These are phyloP conservation scores for Chlorella sp. DNA, from an alignment of 139 green algal species.

Conservation along the genomic window DNA sequence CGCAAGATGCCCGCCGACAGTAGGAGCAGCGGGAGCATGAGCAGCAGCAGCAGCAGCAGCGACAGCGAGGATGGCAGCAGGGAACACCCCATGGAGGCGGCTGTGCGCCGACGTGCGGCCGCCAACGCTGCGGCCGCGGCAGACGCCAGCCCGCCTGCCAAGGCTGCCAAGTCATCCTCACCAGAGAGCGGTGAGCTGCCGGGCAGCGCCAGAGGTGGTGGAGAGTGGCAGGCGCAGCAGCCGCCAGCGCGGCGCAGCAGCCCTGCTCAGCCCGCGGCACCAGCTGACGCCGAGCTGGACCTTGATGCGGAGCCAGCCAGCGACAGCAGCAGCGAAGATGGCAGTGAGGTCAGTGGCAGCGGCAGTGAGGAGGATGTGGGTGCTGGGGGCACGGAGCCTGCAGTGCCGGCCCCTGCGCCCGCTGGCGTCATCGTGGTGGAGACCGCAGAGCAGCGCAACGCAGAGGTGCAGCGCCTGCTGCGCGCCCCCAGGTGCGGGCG, in stretches of 20 bases:
- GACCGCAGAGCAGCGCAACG: neutral
- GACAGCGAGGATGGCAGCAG: neutral
- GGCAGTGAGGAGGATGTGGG: neutral
- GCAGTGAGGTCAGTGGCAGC: neutral
- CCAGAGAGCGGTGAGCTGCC: constrained; percentile 24
- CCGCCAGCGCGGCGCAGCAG: neutral
- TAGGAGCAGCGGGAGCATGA: neutral
- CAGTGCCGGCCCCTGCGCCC: neutral
- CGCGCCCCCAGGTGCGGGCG: constrained; percentile 20
- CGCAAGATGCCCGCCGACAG: neutral
- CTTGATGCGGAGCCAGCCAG: neutral
- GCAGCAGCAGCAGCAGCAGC: neutral
- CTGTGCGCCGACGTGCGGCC: neutral
- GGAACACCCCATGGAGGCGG: constrained; percentile 6
- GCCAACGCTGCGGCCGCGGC: neutral
- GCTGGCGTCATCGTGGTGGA: constrained; percentile 36
- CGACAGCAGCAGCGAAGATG: neutral
- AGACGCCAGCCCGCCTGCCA: neutral
- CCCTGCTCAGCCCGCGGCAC: neutral
- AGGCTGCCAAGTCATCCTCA: neutral
- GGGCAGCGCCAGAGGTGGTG: neutral
- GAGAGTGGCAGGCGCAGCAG: too few relatives aligned
- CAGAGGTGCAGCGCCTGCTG: constrained; percentile 43
- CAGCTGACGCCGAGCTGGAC: neutral
- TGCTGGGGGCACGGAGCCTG: neutral